phyloP scores from a whole-genome alignment of 495 filamentous ascomycete species.

The Annulohypoxylon nitens region DNA sequence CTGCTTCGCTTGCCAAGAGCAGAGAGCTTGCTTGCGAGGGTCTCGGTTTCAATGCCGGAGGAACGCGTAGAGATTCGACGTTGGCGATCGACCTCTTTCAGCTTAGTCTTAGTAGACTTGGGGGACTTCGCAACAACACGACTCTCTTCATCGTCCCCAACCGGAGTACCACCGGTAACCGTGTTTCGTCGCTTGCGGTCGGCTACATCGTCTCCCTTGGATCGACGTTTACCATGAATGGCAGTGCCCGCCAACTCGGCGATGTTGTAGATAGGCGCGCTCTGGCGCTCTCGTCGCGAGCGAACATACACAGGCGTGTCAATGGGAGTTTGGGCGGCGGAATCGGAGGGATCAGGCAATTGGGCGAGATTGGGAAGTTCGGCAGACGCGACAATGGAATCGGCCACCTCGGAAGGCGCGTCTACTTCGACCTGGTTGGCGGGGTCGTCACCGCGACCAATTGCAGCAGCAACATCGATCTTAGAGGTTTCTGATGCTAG shows the following conservation, averaged over 20 bases:
- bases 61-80: slow-evolving; percentile 59
- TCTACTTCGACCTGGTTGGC: slow-evolving; percentile 41
- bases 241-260: slow-evolving; percentile 64
- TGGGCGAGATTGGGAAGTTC: slow-evolving; percentile 10
- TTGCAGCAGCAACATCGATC: slow-evolving; percentile 39
- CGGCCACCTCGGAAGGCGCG: slow-evolving; percentile 49
- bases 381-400: slow-evolving; percentile 56
- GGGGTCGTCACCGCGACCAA: slow-evolving; percentile 36
- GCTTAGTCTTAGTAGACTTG: slow-evolving; percentile 52
- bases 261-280: slow-evolving; percentile 68
- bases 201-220: slow-evolving; percentile 55
- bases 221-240: slow-evolving; percentile 56
- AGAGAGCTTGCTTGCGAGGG: slow-evolving; percentile 59
- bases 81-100: slow-evolving; percentile 50
- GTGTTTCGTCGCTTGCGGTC: slow-evolving; percentile 56
- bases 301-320: slow-evolving; percentile 50
- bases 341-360: not conserved
- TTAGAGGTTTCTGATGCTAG: slow-evolving; percentile 58
- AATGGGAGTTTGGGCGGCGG: slow-evolving; percentile 15
- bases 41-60: slow-evolving; percentile 62
- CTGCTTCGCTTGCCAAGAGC: slow-evolving; percentile 60
- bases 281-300: slow-evolving; percentile 60
- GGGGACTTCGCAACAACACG: slow-evolving; percentile 49
- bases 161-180: slow-evolving; percentile 55
- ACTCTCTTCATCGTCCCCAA: slow-evolving; percentile 35